A percentile compares a stretch with the other conserved stretches of the same genome.
phyloP scores from a whole-genome alignment of 306 rosid species.

The Boehmeria nivea region DNA sequence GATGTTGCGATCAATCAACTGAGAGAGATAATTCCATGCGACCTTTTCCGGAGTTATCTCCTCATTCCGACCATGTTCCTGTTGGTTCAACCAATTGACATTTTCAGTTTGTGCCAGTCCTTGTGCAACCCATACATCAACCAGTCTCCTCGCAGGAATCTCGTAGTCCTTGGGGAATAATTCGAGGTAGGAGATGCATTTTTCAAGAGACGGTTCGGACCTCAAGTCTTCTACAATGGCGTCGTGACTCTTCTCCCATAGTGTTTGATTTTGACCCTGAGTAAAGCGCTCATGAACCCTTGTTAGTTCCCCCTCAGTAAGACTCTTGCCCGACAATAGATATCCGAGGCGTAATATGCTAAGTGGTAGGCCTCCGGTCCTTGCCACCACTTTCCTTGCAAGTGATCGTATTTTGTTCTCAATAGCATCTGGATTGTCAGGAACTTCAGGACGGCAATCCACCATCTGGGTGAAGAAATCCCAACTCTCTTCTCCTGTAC shows the following conservation, averaged over 20 bases:
- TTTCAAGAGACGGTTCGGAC: background rate
- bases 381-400: background rate
- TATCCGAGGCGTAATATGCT: background rate
- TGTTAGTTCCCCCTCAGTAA: background rate
- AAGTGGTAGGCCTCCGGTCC: slow-evolving; percentile 2
- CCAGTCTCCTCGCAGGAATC: slow-evolving; percentile 17
- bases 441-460: background rate
- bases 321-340: slow-evolving; percentile 2
- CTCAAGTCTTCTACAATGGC: background rate
- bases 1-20: background rate
- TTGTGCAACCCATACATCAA: slow-evolving; percentile 6
- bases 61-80: background rate
- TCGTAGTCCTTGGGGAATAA: slow-evolving; percentile 10
- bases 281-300: background rate
- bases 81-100: background rate
- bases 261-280: slow-evolving; percentile 1
- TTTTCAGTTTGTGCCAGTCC: background rate
- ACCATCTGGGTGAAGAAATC: slow-evolving; percentile 25
- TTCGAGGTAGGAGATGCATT: slow-evolving; percentile 9
- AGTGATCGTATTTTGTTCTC: background rate
- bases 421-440: background rate
- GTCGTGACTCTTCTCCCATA: background rate
- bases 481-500: slow-evolving; percentile 36
- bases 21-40: background rate
- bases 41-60: background rate